Evolutionary conservation across 2,329 filamentous ascomycete genomes (phyloP).

Genomic region (Mollisia scopiformis): DNA sequence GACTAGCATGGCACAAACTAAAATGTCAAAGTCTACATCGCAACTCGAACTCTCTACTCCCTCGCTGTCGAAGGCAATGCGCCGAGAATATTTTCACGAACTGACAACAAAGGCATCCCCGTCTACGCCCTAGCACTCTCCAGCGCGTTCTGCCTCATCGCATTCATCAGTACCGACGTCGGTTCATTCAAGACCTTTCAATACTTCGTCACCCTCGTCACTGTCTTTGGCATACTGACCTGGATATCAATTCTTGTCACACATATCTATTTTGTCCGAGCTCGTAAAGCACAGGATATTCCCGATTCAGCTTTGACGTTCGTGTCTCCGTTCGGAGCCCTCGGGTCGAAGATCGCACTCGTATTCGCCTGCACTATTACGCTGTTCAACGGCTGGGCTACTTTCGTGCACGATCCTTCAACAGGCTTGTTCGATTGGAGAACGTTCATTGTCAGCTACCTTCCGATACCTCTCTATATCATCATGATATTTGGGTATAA

Average conservation of each 20-base stretch:
- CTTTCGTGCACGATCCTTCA: constrained; percentile 64
- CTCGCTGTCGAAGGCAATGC: constrained; percentile 70
- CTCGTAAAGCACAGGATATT: constrained; percentile 63
- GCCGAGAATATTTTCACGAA: constrained; percentile 57
- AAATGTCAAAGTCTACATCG: too few species aligned
- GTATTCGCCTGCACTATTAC: constrained; percentile 74
- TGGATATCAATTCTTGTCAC: constrained; percentile 56
- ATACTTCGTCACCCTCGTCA: constrained; percentile 72
- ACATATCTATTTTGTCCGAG: constrained; percentile 69
- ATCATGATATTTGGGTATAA: constrained; percentile 62
- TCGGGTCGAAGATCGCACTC: constrained; percentile 69
- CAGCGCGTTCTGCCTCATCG: constrained; percentile 62
- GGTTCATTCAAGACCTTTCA: constrained; percentile 66
- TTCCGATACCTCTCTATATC: constrained; percentile 65
- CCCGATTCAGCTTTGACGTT: constrained; percentile 62
- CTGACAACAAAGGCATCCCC: constrained; percentile 59
- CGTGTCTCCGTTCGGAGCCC: constrained; percentile 72
- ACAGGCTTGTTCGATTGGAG: constrained; percentile 58
- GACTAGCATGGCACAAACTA: too few species aligned
- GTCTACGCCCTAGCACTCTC: constrained; percentile 48
- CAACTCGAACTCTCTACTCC: constrained; percentile 72
- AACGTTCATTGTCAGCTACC: constrained; percentile 66
- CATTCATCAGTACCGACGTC: constrained; percentile 64
- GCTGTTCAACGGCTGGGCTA: constrained; percentile 81
- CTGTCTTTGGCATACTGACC: constrained; percentile 37